Percentiles rank a stretch among this genome's conserved stretches.
Conservation (phyloP, 2,329 filamentous ascomycete species). For the Diaporthe sp. region DNA sequence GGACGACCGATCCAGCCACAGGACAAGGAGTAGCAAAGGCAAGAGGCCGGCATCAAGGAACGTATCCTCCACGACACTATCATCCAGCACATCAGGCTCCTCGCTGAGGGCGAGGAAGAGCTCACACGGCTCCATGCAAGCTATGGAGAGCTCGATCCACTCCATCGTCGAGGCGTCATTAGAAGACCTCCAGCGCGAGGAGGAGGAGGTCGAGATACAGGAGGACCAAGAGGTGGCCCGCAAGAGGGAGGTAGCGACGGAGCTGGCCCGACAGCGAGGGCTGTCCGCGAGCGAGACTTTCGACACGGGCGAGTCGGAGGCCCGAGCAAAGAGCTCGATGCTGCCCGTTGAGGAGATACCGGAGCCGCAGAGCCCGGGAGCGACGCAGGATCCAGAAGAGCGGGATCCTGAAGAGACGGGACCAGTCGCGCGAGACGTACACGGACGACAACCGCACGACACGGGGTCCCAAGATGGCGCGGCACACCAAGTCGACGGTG, state of each 20-base stretch:
- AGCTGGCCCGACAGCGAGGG: slow-evolving; percentile 61
- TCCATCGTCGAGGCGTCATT: slow-evolving; percentile 55
- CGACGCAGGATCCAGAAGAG: slow-evolving; percentile 41
- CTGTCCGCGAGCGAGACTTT: slow-evolving; percentile 48
- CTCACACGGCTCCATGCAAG: slow-evolving; percentile 42
- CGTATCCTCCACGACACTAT: slow-evolving; percentile 68
- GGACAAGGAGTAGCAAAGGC: slow-evolving; percentile 69
- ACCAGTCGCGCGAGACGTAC: slow-evolving; percentile 20
- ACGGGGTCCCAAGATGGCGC: slow-evolving; percentile 34
- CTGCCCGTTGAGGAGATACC: slow-evolving; percentile 43
- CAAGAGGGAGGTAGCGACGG: slow-evolving; percentile 62
- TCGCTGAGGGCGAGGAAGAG: slow-evolving; percentile 40
- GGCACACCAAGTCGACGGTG: neutral
- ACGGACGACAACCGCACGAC: slow-evolving; percentile 29
- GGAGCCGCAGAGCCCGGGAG: slow-evolving; percentile 36
- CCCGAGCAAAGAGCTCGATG: slow-evolving; percentile 45
- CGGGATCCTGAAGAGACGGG: slow-evolving; percentile 37
- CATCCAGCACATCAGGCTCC: slow-evolving; percentile 49
- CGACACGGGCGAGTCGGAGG: slow-evolving; percentile 47
- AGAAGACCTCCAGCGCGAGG: slow-evolving; percentile 59
- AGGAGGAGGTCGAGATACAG: slow-evolving; percentile 59
- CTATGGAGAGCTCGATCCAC: slow-evolving; percentile 50
- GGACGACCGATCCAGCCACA: slow-evolving; percentile 78
- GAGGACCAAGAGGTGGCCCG: slow-evolving; percentile 65
- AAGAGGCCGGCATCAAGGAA: slow-evolving; percentile 66